These are phyloP conservation scores for Nicotiana otophora DNA, from an alignment of 257 asterid species.

Conservation along the genomic window DNA sequence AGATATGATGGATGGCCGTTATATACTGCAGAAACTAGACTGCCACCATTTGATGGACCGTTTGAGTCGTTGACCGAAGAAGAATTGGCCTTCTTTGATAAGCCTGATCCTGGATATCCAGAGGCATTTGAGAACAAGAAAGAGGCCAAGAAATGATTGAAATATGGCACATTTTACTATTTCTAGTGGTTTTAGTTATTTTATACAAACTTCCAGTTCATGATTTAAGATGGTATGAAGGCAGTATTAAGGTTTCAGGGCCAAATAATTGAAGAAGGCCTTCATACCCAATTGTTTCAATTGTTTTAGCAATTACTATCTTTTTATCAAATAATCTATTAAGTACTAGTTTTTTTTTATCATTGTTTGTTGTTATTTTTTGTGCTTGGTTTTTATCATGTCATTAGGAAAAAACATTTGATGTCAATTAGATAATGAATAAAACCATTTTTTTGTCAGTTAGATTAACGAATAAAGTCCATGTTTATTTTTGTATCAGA, in stretches of 20 bases:
- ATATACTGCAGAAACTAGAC: background rate
- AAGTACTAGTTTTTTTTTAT: background rate
- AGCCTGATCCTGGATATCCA: constrained; percentile 1
- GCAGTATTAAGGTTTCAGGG: background rate
- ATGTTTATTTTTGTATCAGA: no score
- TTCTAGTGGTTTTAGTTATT: background rate
- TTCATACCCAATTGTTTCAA: background rate
- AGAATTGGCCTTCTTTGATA: background rate
- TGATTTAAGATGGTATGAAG: background rate
- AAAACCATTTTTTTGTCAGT: background rate
- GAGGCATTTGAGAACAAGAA: background rate
- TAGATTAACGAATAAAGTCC: background rate
- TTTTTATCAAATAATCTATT: background rate
- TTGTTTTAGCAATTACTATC: background rate
- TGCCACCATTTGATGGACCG: background rate
- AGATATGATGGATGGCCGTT: background rate
- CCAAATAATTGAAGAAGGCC: background rate
- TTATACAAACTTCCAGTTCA: background rate
- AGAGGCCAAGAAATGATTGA: background rate
- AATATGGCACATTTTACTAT: background rate
- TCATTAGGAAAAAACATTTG: background rate
- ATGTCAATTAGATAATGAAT: background rate
- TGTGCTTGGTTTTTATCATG: background rate
- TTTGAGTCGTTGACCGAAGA: background rate
- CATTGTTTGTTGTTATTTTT: background rate